These are phyloP conservation scores for Vigna mungo DNA, from an alignment of 306 rosid species.

Conservation along the genomic window DNA sequence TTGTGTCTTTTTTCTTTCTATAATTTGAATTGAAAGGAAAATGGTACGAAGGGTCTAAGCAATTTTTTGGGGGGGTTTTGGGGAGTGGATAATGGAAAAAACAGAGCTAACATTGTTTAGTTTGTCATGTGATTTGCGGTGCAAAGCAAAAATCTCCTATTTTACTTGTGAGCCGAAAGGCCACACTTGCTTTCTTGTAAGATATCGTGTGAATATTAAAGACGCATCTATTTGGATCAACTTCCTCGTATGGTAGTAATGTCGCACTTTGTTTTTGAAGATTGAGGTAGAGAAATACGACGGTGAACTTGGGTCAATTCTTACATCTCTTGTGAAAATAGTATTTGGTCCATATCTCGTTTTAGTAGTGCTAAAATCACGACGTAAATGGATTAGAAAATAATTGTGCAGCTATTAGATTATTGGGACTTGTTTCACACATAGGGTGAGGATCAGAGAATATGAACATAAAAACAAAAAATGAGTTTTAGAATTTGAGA, in stretches of 20 bases:
- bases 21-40: conserved; percentile 44
- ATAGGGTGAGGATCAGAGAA: neutral
- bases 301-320: conserved; percentile 28
- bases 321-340: neutral
- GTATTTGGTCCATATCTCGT: conserved; percentile 21
- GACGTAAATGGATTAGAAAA: neutral
- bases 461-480: too few relatives aligned
- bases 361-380: conserved; percentile 22
- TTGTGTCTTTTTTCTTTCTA: conserved; percentile 36
- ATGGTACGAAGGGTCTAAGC: conserved; percentile 42
- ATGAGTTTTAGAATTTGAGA: neutral
- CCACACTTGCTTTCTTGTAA: conserved; percentile 49
- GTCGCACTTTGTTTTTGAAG: conserved; percentile 12
- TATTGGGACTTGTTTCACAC: neutral
- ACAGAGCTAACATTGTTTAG: conserved; percentile 56
- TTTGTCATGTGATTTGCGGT: conserved; percentile 56
- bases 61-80: conserved; percentile 40
- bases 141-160: conserved; percentile 51
- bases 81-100: conserved; percentile 41
- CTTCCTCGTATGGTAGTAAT: conserved; percentile 4
- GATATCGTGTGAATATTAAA: conserved; percentile 51
- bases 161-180: conserved; percentile 51
- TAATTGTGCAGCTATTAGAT: neutral
- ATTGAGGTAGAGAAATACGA: conserved; percentile 34
- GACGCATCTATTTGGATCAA: conserved; percentile 40